phyloP scores from a whole-genome alignment of 2,329 filamentous ascomycete genomes.

The Westerdykella ornata region DNA sequence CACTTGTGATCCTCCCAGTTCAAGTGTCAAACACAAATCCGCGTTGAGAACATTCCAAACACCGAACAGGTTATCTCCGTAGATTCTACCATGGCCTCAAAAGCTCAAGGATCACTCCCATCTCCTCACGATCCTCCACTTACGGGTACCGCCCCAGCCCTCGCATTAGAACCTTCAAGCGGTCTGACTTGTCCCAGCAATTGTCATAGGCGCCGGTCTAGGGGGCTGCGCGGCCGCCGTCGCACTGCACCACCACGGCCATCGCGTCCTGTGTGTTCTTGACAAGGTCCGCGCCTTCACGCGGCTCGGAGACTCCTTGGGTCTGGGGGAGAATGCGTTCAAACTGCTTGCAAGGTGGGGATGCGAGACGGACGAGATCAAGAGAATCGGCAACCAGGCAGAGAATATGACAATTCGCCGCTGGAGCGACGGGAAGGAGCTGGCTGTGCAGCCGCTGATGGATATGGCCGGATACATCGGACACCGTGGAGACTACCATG shows the following conservation, averaged over 20 bases:
- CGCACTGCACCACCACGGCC: constrained; percentile 44
- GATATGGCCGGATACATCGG: constrained; percentile 41
- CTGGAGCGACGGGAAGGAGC: constrained; percentile 44
- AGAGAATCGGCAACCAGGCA: constrained; percentile 44
- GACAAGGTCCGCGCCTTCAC: constrained; percentile 42
- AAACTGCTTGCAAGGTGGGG: constrained; percentile 44
- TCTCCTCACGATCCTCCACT: constrained; percentile 14
- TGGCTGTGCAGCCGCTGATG: constrained; percentile 46
- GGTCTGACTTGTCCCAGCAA: constrained; percentile 31
- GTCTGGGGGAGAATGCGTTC: constrained; percentile 42
- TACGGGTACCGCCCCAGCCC: constrained; percentile 8
- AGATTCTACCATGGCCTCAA: not conserved
- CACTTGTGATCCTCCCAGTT: no score
- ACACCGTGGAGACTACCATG: constrained; percentile 17
- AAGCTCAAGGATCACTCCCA: constrained; percentile 5
- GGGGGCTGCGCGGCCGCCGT: constrained; percentile 47
- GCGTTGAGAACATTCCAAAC: no score
- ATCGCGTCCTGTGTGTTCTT: constrained; percentile 37
- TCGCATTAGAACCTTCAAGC: not conserved
- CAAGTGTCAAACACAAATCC: no score
- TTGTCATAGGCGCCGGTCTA: constrained; percentile 47
- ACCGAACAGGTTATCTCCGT: no score
- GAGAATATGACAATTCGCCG: constrained; percentile 45
- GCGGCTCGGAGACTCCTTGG: constrained; percentile 43
- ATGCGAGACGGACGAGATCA: constrained; percentile 34